Percentiles rank a stretch among this genome's conserved stretches.
Evolutionary conservation across 2,329 filamentous ascomycete genomes (phyloP).

Genomic region (Bisporella sp.): DNA sequence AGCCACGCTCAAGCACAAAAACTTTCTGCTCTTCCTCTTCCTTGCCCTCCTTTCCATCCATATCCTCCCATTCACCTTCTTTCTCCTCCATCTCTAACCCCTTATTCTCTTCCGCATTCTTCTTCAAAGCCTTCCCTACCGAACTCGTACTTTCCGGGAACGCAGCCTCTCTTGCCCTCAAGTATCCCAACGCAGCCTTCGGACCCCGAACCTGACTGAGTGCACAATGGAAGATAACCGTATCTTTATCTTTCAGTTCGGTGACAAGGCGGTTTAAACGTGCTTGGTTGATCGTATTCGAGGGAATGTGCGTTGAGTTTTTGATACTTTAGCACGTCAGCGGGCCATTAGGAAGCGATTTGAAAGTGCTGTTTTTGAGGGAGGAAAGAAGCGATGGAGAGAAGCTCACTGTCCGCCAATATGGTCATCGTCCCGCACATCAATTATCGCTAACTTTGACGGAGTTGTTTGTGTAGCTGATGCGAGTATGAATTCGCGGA

Average conservation of each 20-base stretch:
- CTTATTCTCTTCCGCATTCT: constrained; percentile 17
- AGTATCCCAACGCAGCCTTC: constrained; percentile 71
- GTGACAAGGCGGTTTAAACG: constrained; percentile 78
- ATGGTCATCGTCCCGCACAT: constrained; percentile 74
- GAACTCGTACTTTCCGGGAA: constrained; percentile 19
- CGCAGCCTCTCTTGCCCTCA: constrained; percentile 58
- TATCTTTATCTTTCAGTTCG: constrained; percentile 67
- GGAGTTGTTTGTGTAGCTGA: constrained; percentile 15
- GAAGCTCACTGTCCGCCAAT: background rate
- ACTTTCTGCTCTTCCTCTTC: constrained; percentile 56
- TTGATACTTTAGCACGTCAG: constrained; percentile 43
- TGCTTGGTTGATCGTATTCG: constrained; percentile 59
- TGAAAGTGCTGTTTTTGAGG: background rate
- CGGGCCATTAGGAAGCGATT: no score
- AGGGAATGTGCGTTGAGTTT: constrained; percentile 69
- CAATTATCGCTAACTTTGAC: constrained; percentile 61
- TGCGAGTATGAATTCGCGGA: constrained; percentile 24
- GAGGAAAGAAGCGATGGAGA: no score
- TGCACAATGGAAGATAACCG: constrained; percentile 90
- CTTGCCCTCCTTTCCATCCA: constrained; percentile 16
- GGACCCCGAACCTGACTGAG: constrained; percentile 88
- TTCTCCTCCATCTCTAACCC: constrained; percentile 28
- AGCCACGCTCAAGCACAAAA: constrained; percentile 76
- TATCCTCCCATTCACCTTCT: constrained; percentile 21
- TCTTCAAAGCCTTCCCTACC: constrained; percentile 14